Evolutionary conservation across 176 grass and related monocot genomes (phyloP), one percentile per base, ranked within the genome.

Genomic region (Saccharum officinarum): DNA sequence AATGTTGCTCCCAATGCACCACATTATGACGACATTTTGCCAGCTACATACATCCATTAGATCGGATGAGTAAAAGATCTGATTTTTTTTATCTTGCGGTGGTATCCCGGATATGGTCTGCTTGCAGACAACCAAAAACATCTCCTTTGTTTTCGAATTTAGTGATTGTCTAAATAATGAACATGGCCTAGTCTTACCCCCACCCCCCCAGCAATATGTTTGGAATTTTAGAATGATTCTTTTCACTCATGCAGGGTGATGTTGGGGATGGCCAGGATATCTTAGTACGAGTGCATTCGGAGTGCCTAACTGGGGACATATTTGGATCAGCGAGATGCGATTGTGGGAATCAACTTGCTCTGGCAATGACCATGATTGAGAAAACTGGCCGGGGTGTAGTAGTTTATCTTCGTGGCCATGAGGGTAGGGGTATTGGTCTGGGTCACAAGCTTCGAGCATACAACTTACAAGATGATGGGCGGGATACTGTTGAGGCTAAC

Each of bases 401-500:
- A 75, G 69, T 95, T 82, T 98, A 95, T 85, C 92, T 95, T 82
- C 93, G 95, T 55, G 95, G 95, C 13, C 95, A 95, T 79, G 95
- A 98, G 86, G 95, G 96, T 65, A 93, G 95, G 73, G 95, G 89
- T 64, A 98, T 95, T 17, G 95, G 95, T 20, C 69, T 98, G 38
- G 95, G 95, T 79, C 93, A 98, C 91, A 95, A 98, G 89, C 92
- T 98, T 50, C 89, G 93, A 30, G 93, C 95, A 22, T 93, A 95
- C 87, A 95, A 95, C 79, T 88, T 95, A 49, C 93, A 95, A 81
- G 96, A 98, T 79, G 87, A 88, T 63, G 96, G 96, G 8, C 72
- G 93, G 3, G 96, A 95, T 72, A 98, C 96, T 68, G 96, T 98
- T 0, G 96, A 98, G 90, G 96, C 96, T 83, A 98, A 98, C 77